Base-by-base conservation (phyloP, 2,329 filamentous ascomycete genomes). In the Colletotrichum sp. region DNA sequence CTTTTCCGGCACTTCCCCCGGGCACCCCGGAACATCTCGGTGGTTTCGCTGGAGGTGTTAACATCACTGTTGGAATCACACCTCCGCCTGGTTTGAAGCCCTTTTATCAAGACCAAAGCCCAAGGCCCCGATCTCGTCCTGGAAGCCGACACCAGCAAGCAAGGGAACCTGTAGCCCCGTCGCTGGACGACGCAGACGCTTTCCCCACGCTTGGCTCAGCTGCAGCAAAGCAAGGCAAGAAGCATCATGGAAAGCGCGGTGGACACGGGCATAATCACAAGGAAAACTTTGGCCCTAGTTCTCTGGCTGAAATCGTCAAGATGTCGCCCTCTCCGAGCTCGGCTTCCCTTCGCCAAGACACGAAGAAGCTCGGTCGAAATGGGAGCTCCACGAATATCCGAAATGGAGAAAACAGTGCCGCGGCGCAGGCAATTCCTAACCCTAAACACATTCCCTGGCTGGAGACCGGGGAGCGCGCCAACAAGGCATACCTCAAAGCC, bases 361-460 rank as follows among this genome's bases (percentile, higher is more conserved):
- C 90, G 77, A 93, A 91, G 83, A 94, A 89, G 83, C 84, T 89
- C 59, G 86, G 87, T 44, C 89, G 93, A 48, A 93, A 94, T 78
- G 93, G 92, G 75, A 94, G 91, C 82, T 90, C 92, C 57, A 90
- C 90, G 13, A 93, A 90, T 72, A 88, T 92, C 64, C 92, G 91
- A 69, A 92, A 90, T 78, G 91, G 92, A 24, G 95, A 98, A 84
- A 95, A 96, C 81, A 97, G 94, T 82, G 90, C 92, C 30, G 93
- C 95, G 34, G 95, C 96, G 18, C 93, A 95, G 83, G 93, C 95
- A 3, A 99, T 99, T 72, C 91, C 95, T 22, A 92, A 93, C 73
- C 97, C 97, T 12, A 95, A 97, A 82, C 95, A 98, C 80, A 95
- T 99, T 63, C 97, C 97, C 1, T 99, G 97, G 97, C 88, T 99